Conservation (phyloP, 2,329 filamentous ascomycete genomes). For the Monosporascus ibericus region DNA sequence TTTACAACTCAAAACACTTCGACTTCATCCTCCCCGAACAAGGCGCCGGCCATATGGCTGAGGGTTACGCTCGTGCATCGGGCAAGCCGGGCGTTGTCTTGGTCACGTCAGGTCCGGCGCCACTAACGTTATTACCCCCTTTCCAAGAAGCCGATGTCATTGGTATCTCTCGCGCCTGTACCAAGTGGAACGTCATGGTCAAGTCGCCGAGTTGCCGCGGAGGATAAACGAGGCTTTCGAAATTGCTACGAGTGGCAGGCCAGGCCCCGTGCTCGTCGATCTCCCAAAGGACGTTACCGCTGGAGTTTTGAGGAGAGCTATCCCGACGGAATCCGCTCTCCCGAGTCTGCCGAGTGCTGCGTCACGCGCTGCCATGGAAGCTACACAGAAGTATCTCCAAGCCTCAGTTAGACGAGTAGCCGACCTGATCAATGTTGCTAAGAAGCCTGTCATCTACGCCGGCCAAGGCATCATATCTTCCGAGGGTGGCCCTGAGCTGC, state of each 20-base stretch:
- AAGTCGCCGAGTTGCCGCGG: slow-evolving; percentile 89
- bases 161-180: slow-evolving; percentile 90
- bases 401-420: slow-evolving; percentile 71
- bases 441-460: slow-evolving; percentile 93
- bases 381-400: slow-evolving; percentile 66
- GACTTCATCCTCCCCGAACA: slow-evolving; percentile 96
- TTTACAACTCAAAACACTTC: slow-evolving; percentile 96
- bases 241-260: slow-evolving; percentile 89
- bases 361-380: slow-evolving; percentile 69
- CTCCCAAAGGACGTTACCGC: slow-evolving; percentile 95
- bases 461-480: slow-evolving; percentile 82
- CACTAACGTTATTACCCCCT: slow-evolving; percentile 89
- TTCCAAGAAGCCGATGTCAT: slow-evolving; percentile 96
- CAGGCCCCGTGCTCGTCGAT: slow-evolving; percentile 91
- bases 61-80: slow-evolving; percentile 90
- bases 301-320: slow-evolving; percentile 73
- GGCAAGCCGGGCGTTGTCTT: slow-evolving; percentile 93
- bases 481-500: slow-evolving; percentile 69
- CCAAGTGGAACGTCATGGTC: slow-evolving; percentile 99
- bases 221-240: slow-evolving; percentile 98
- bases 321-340: slow-evolving; percentile 68
- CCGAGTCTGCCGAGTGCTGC: slow-evolving; percentile 82
- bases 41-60: slow-evolving; percentile 96
- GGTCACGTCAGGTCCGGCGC: slow-evolving; percentile 92
- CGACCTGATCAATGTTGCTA: slow-evolving; percentile 75